Evolutionary conservation across 148 eudicot genomes (phyloP), one percentile per base, ranked within the genome.

Genomic region (Pharnaceum exiguum): DNA sequence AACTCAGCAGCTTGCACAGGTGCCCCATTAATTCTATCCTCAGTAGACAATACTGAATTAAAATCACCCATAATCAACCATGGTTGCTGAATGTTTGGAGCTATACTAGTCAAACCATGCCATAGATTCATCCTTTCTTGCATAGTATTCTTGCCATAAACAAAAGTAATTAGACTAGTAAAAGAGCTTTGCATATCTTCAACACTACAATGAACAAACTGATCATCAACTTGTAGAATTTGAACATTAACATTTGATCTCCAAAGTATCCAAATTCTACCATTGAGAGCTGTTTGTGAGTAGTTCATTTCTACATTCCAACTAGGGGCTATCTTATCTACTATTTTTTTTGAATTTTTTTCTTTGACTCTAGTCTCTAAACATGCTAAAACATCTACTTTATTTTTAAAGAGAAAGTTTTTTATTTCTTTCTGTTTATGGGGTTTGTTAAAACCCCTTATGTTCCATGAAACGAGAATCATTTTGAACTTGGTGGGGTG

Each of bases 401-500:
- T 16, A 5, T 42, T 1, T 1, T 42, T 16, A 3, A 4, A 16
- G 1, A 42, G 46, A 17, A 16, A 42, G 7, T 3, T 1, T 3
- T 23, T 17, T 1, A 42, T 5, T 23, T 42, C 46, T 10, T 17
- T 42, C 7, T 42, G 46, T 17, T 17, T 42, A 5, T 2, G 7
- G 1, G 46, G 46, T 5, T 42, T 42, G 8, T 42, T 42, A 2
- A 42, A 2, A 0, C 46, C 22, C 8, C 22, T 42, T 9, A 42
- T 23, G 12, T 42, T 42, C 46, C 46, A 42, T 4, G 22, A 47
- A 22, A 30, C 22, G 52, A 24, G 26, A 47, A 24, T 66, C 77
- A 10, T 57, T 64, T 48, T 73, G 60, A 52, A 66, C 46, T 61
- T 60, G 69, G 37, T 35, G 67, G 27, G 69, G 72, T 57, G 72